These are phyloP conservation scores for Osmozyma mogii DNA, from an alignment of 805 yeast species.

Conservation along the genomic window DNA sequence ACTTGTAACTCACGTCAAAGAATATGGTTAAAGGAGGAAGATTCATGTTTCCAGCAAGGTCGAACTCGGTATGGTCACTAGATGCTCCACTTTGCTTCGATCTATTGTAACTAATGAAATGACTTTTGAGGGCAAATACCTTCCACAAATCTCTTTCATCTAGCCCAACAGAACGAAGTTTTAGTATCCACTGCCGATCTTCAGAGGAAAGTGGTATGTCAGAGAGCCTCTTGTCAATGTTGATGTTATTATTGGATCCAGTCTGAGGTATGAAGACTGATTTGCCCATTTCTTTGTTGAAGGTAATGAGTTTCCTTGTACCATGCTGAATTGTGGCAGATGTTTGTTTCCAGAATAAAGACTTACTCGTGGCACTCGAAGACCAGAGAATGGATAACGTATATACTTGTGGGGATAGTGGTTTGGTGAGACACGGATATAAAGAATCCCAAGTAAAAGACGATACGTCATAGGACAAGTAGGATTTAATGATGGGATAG, in stretches of 20 bases:
- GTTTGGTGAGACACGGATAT: conserved; percentile 58
- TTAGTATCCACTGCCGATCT: conserved; percentile 67
- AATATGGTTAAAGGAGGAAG: conserved; percentile 29
- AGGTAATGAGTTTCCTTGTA: conserved; percentile 16
- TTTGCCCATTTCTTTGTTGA: conserved; percentile 28
- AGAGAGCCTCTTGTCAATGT: conserved; percentile 2
- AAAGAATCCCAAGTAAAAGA: conserved; percentile 60
- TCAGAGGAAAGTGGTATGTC: conserved; percentile 43
- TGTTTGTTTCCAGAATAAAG: conserved; percentile 72
- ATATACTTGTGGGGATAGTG: conserved; percentile 59
- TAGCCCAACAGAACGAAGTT: conserved; percentile 66
- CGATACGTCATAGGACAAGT: conserved; percentile 67
- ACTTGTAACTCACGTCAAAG: conserved; percentile 29
- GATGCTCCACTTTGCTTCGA: conserved; percentile 5
- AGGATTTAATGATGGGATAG: conserved; percentile 73
- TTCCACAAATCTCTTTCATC: conserved; percentile 77
- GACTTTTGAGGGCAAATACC: conserved; percentile 59
- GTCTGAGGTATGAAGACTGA: conserved; percentile 24
- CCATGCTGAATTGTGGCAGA: conserved; percentile 10
- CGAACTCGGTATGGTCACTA: conserved; percentile 10
- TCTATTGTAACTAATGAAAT: conserved; percentile 39
- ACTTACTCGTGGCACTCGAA: conserved; percentile 44
- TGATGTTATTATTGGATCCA: conserved; percentile 1
- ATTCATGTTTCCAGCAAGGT: conserved; percentile 10
- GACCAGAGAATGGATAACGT: conserved; percentile 68